phyloP scores from a whole-genome alignment of 2,329 filamentous ascomycete genomes.

The Claviceps monticola region DNA sequence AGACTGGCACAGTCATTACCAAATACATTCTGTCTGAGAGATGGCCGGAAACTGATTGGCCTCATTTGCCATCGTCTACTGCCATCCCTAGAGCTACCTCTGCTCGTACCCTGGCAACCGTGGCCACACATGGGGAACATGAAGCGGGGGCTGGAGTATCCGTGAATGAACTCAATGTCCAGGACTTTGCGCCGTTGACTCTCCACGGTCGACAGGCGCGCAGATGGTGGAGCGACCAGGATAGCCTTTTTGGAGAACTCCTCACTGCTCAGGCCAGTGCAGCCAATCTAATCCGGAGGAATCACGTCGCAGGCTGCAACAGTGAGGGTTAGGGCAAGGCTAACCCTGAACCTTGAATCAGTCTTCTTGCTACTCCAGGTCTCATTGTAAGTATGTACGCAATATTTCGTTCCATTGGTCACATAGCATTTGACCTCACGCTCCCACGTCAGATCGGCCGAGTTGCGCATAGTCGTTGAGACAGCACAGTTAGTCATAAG shows the following conservation, averaged over 20 bases:
- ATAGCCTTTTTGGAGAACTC: conserved; percentile 42
- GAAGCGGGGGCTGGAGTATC: conserved; percentile 33
- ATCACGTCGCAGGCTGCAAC: conserved; percentile 19
- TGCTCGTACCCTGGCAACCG: conserved; percentile 25
- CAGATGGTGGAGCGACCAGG: conserved; percentile 48
- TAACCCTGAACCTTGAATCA: not conserved
- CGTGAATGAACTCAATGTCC: conserved; percentile 66
- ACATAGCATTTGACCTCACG: not conserved
- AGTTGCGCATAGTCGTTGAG: not conserved
- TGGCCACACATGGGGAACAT: conserved; percentile 31
- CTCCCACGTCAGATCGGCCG: not conserved
- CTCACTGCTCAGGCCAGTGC: conserved; percentile 27
- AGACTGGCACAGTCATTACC: conserved; percentile 36
- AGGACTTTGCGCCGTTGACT: conserved; percentile 72
- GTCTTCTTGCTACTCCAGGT: not conserved
- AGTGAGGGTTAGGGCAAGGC: conserved; percentile 8
- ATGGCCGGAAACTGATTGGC: conserved; percentile 48
- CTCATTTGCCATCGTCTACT: conserved; percentile 27
- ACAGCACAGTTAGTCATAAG: no score
- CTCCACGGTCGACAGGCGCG: conserved; percentile 44
- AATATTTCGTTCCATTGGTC: no score
- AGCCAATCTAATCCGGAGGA: conserved; percentile 25
- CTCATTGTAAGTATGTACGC: not conserved
- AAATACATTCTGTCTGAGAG: conserved; percentile 35
- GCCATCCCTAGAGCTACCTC: conserved; percentile 33